Evolutionary conservation across 2,329 filamentous ascomycete genomes (phyloP), one percentile per base, ranked within the genome.

Genomic region (Penicillium olsonii): DNA sequence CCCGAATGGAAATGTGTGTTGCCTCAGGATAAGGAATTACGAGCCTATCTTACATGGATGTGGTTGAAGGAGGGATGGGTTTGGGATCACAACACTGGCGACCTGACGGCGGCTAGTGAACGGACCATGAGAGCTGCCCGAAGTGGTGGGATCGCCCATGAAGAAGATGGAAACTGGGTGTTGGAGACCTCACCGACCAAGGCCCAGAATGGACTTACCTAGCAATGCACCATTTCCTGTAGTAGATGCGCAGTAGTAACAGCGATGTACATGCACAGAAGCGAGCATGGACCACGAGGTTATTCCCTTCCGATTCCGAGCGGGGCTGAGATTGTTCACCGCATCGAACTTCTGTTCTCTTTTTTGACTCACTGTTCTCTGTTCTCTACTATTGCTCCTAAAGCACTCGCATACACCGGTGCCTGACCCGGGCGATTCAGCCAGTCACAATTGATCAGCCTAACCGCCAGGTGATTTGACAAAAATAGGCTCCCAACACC

Each of bases 1-100:
- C 89, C 90, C 0, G 92, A 96, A 69, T 96, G 92, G 92, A 94
- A 91, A 80, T 81, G 89, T 3, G 90, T 96, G 1, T 66, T 87
- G 41, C 90, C 92, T 0, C 74, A 78, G 37, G 92, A 96, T 69
- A 96, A 96, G 71, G 92, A 96, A 69, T 74, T 96, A n/a, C 80
- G 88, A 37, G 90, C 90, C 0, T 96, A 85, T 71, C 70, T 96
- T 63, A 80, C 87, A 33, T 96, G 92, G 91, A 89, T 91, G 83
- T 96, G 92, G 91, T 81, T 94, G 73, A 84, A 85, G 38, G 88
- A 95, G 62, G 90, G 90, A 0, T 92, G 85, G 81, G 77, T 84
- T 34, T 96, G 90, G 90, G 82, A 95, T 72, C 83, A 84, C 1
- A 68, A 75, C 22, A 91, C 87, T 0, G 91, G 90, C 0, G 61